Evolutionary conservation across 2,329 filamentous ascomycete genomes (phyloP).

Genomic region (Aspergillus arachidicola): DNA sequence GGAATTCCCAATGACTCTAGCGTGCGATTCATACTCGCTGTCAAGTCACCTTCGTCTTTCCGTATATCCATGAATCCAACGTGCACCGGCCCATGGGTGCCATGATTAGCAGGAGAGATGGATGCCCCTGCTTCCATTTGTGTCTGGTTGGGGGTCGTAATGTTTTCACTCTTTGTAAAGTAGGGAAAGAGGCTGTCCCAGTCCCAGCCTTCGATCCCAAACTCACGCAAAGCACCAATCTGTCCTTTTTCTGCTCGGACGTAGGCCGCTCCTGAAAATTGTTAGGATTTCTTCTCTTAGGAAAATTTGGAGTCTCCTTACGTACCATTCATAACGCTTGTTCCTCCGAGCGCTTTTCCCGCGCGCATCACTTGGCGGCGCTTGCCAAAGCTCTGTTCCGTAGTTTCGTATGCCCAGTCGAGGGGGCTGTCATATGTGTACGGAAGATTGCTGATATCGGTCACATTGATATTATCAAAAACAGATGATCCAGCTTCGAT

Average conservation of each 20-base stretch:
- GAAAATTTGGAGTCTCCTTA: background rate
- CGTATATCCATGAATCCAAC: slow-evolving; percentile 27
- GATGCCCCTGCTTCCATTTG: slow-evolving; percentile 25
- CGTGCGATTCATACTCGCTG: slow-evolving; percentile 37
- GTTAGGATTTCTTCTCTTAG: background rate
- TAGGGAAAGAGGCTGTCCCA: slow-evolving; percentile 35
- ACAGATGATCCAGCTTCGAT: background rate
- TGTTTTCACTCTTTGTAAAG: slow-evolving; percentile 31
- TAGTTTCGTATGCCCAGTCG: background rate
- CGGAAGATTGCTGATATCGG: background rate
- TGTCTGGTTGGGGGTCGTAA: slow-evolving; percentile 23
- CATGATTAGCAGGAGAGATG: slow-evolving; percentile 29
- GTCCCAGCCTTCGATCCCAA: slow-evolving; percentile 34
- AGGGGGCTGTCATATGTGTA: background rate
- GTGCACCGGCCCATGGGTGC: slow-evolving; percentile 29
- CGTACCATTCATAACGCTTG: slow-evolving; percentile 47
- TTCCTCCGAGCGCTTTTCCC: slow-evolving; percentile 49
- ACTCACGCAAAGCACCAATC: slow-evolving; percentile 39
- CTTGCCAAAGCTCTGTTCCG: background rate
- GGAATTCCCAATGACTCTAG: slow-evolving; percentile 36
- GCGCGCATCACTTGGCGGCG: slow-evolving; percentile 30
- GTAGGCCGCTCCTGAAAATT: slow-evolving; percentile 39
- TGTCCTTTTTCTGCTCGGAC: slow-evolving; percentile 38
- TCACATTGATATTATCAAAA: background rate
- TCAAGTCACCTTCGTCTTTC: slow-evolving; percentile 19